These are phyloP conservation scores for Gloeostereum incarnatum DNA, from an alignment of 768 basidiomycete species.

Conservation along the genomic window DNA sequence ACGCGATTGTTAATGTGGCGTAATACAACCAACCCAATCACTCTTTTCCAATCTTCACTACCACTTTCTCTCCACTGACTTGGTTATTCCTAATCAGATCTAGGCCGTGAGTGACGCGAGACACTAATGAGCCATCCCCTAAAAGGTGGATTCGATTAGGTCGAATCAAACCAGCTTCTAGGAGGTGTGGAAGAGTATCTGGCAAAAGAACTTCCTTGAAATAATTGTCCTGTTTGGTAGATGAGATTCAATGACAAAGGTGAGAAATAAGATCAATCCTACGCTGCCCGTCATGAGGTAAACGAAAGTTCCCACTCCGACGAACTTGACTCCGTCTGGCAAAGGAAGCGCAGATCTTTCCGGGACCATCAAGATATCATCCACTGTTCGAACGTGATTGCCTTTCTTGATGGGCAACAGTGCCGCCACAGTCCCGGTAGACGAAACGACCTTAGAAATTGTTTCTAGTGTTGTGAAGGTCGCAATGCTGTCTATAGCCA, in stretches of 20 bases:
- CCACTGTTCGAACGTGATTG: conserved; percentile 20
- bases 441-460: conserved; percentile 26
- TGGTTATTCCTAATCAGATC: conserved; percentile 36
- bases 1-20: no score
- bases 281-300: conserved; percentile 25
- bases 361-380: conserved; percentile 18
- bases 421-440: conserved; percentile 29
- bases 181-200: conserved; percentile 31
- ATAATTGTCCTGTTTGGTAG: conserved; percentile 22
- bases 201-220: conserved; percentile 35
- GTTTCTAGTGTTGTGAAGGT: conserved; percentile 23
- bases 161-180: conserved; percentile 26
- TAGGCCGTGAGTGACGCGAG: conserved; percentile 30
- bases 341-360: conserved; percentile 28
- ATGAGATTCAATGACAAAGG: neutral
- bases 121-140: conserved; percentile 30
- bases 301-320: conserved; percentile 30
- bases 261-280: neutral
- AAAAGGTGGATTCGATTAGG: conserved; percentile 31
- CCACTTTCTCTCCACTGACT: conserved; percentile 40
- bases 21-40: conserved; percentile 1
- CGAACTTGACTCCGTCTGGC: conserved; percentile 21
- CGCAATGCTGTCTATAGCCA: conserved; percentile 31
- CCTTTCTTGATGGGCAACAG: conserved; percentile 39
- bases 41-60: conserved; percentile 25